These are phyloP conservation scores for Stephanodiscus triporus DNA, from an alignment of 108 stramenopile genomes.

Conservation along the genomic window DNA sequence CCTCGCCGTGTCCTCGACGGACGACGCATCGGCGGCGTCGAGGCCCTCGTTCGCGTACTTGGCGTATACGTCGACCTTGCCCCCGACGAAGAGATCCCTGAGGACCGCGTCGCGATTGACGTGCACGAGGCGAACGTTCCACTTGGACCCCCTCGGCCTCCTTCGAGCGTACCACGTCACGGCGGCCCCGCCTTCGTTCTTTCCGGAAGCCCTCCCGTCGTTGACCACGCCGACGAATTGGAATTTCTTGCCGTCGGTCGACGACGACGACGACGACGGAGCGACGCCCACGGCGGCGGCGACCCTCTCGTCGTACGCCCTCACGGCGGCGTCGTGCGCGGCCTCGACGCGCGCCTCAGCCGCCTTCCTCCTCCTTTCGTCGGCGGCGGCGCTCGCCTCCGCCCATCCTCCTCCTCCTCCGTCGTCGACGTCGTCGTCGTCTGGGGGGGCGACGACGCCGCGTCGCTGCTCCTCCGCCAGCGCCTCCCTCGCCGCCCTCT, in stretches of 20 bases:
- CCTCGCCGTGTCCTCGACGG: conserved; percentile 28
- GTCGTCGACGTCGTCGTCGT: not conserved
- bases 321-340: conserved; percentile 70
- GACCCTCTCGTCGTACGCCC: conserved; percentile 41
- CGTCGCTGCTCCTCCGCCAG: conserved; percentile 46
- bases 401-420: conserved; percentile 57
- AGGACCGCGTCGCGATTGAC: conserved; percentile 85
- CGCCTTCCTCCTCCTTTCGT: conserved; percentile 34
- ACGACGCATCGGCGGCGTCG: conserved; percentile 18
- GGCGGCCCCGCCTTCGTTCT: conserved; percentile 5
- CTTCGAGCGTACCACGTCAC: conserved; percentile 83
- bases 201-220: conserved; percentile 6
- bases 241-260: conserved; percentile 38
- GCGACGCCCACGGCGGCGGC: conserved; percentile 4
- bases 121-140: conserved; percentile 83
- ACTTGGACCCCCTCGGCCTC: conserved; percentile 74
- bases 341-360: conserved; percentile 61
- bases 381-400: conserved; percentile 42
- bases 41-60: conserved; percentile 76
- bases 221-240: conserved; percentile 87
- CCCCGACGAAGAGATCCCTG: conserved; percentile 76
- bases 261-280: not conserved
- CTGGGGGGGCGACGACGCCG: conserved; percentile 16
- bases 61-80: conserved; percentile 82
- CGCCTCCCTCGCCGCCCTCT: conserved; percentile 55